phyloP scores from a whole-genome alignment of 768 basidiomycete species.

The Pleurotus ostreatus region DNA sequence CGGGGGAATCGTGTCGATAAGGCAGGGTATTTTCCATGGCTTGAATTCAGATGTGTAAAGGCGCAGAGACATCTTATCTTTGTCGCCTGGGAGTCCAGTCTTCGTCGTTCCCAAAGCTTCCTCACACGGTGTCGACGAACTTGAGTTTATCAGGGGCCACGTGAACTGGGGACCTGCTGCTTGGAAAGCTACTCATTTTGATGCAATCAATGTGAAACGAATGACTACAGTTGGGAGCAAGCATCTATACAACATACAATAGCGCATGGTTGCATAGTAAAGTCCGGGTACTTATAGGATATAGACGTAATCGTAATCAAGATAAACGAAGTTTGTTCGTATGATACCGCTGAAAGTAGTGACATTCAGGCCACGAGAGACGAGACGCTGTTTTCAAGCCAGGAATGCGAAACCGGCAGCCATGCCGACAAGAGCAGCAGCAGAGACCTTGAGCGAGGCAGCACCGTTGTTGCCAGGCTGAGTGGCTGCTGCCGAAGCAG shows the following conservation, averaged over 20 bases:
- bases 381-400: neutral
- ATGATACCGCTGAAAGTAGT: neutral
- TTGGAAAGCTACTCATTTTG: too few relatives aligned
- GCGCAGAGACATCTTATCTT: too few relatives aligned
- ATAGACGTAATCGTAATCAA: too few relatives aligned
- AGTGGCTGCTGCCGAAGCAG: slow-evolving; percentile 12
- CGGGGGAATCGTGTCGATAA: too few relatives aligned
- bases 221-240: neutral
- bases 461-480: slow-evolving; percentile 7
- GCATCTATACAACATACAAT: neutral
- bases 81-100: too few relatives aligned
- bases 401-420: slow-evolving; percentile 10
- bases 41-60: too few relatives aligned
- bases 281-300: too few relatives aligned
- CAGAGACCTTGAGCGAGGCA: slow-evolving; percentile 7
- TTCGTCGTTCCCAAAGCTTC: too few relatives aligned
- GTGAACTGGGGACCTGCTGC: too few relatives aligned
- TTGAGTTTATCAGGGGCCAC: too few relatives aligned
- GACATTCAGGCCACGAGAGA: neutral
- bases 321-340: neutral
- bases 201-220: neutral
- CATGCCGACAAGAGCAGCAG: slow-evolving; percentile 9
- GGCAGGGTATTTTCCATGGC: too few relatives aligned
- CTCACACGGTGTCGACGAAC: too few relatives aligned
- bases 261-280: neutral